Evolutionary conservation across 306 rosid genomes (phyloP), one percentile per base, ranked within the genome.

Genomic region (Castanea mollissima): DNA sequence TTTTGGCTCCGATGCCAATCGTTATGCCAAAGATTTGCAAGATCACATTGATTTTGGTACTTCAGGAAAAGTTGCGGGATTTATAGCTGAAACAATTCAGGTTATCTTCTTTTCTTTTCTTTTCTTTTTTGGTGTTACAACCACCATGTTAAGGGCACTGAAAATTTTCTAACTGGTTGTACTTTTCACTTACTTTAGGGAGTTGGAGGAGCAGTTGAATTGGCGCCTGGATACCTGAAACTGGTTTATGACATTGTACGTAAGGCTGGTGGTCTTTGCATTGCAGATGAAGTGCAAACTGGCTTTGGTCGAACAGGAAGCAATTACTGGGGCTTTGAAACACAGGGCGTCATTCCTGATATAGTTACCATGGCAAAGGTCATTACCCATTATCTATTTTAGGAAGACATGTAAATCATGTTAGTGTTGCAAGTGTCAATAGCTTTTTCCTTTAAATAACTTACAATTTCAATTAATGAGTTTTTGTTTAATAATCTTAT

Each of bases 291-390:
- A 83, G 98, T 94, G n/a, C 98, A 94, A 83, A 94, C 97, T 44
- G 98, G 96, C 29, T 94, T 94, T 83, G 97, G 98, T 25, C 98
- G 94, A 58, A 94, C 92, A 4, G 98, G 96, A 82, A 91, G 94
- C 87, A 93, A 94, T 74, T 94, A 91, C 46, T 94, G 98, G 98
- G 98, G 97, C 71, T 94, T 94, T 65, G 89, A 92, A 79, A 94
- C 97, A 15, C 98, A 94, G 83, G 97, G 87, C 55, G 97, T 94
- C 82, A 75, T 84, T 85, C 98, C 98, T 76, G 97, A 94, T 76
- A 94, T 94, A 74, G 97, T 92, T 54, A 94, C 98, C 71, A 94
- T 94, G 98, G 98, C 97, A 74, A 94, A 94, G 98, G 98, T 94
- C 60, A 73, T 59, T 38, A 80, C 57, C 65, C 49, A 57, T 11